A percentile compares a stretch with the other conserved stretches of the same genome.
These are phyloP conservation scores for Zasmidium citrigriseum DNA, from an alignment of 2,329 filamentous ascomycete genomes.

Conservation along the genomic window DNA sequence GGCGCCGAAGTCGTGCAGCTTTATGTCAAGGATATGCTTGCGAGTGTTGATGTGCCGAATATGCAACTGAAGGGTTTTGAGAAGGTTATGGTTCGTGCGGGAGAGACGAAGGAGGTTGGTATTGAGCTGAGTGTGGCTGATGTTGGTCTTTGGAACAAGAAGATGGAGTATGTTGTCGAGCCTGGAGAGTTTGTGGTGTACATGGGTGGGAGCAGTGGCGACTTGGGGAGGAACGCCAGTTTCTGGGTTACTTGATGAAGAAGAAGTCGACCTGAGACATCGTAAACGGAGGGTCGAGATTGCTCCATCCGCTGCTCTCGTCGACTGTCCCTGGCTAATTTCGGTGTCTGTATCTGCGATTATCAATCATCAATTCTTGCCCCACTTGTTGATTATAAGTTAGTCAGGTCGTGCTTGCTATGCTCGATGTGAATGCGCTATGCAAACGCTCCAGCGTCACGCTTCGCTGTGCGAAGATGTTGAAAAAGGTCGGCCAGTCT, in stretches of 20 bases:
- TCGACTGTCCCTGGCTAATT: no score
- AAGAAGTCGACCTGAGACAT: no score
- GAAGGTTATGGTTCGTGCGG: conserved; percentile 33
- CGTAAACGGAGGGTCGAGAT: no score
- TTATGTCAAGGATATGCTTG: conserved; percentile 46
- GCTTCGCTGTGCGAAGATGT: no score
- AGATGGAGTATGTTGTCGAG: conserved; percentile 74
- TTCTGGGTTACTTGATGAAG: neutral
- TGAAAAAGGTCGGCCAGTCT: no score
- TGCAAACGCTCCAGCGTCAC: no score
- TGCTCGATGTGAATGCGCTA: no score
- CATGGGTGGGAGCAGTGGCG: conserved; percentile 60
- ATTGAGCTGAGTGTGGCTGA: conserved; percentile 51
- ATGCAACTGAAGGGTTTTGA: conserved; percentile 41
- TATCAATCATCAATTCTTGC: no score
- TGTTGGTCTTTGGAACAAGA: conserved; percentile 58
- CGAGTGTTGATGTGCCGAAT: conserved; percentile 54
- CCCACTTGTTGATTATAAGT: no score
- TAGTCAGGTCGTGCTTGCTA: no score
- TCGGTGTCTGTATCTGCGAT: no score
- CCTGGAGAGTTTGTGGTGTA: conserved; percentile 65
- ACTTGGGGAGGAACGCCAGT: conserved; percentile 55
- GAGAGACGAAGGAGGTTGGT: conserved; percentile 18
- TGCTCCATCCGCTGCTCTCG: no score
- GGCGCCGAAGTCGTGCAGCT: conserved; percentile 60